These are phyloP conservation scores for Lactarius trivialis DNA, from an alignment of 768 basidiomycete species.

Conservation along the genomic window DNA sequence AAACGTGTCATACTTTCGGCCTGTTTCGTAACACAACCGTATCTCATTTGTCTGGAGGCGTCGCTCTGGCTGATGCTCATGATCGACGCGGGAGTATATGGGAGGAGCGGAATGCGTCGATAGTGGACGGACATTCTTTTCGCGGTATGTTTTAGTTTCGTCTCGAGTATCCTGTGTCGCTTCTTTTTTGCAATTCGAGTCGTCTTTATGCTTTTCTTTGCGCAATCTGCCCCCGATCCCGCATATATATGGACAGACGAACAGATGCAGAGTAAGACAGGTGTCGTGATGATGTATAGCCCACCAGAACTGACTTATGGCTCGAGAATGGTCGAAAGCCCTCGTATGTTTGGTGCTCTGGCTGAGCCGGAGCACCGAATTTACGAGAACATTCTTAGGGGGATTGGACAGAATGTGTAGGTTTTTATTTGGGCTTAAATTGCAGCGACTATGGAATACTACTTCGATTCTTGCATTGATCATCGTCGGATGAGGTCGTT, in stretches of 20 bases:
- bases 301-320: no score
- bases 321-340: no score
- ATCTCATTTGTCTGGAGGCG: constrained; percentile 49
- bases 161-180: not conserved
- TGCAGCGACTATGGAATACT: no score
- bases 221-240: not conserved
- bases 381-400: no score
- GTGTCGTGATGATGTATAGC: no score
- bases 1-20: constrained; percentile 28
- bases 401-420: no score
- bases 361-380: no score
- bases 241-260: not conserved
- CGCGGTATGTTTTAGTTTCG: not conserved
- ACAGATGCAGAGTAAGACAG: no score
- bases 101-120: constrained; percentile 33
- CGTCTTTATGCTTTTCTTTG: not conserved
- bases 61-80: constrained; percentile 71
- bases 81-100: constrained; percentile 36
- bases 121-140: constrained; percentile 33
- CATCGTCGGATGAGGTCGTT: no score
- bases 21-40: constrained; percentile 40
- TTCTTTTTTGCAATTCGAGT: not conserved
- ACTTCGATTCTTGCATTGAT: no score
- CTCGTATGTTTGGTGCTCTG: no score
- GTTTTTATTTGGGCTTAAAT: no score